Conservation (phyloP, 306 rosid genomes). For the Fagus crenata region DNA sequence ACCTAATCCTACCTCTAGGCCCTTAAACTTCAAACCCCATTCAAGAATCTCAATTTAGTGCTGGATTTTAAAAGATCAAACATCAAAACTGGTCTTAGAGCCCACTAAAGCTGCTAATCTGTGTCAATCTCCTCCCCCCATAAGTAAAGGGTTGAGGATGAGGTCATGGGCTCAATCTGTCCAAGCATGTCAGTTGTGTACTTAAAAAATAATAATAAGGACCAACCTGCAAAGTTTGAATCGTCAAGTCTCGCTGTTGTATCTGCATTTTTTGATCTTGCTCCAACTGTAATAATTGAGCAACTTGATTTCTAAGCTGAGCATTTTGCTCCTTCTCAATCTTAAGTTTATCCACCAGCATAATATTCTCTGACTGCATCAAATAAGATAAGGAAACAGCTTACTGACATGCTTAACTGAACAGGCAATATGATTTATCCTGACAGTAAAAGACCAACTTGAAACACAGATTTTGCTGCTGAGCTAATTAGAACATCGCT, state of each 20-base stretch:
- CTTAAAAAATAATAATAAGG: conserved; percentile 15
- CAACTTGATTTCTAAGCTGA: conserved; percentile 87
- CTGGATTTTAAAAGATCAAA: too few species aligned
- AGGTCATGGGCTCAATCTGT: neutral
- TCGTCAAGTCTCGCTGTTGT: conserved; percentile 71
- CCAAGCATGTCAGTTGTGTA: neutral
- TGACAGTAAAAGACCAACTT: conserved; percentile 18
- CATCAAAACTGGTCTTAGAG: too few species aligned
- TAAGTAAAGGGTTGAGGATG: neutral
- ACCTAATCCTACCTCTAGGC: too few species aligned
- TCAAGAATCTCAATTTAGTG: too few species aligned
- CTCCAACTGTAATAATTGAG: conserved; percentile 79
- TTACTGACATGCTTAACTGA: conserved; percentile 29
- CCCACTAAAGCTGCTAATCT: too few species aligned
- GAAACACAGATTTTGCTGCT: neutral
- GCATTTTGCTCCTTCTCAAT: conserved; percentile 85
- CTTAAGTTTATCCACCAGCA: conserved; percentile 71
- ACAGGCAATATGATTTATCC: conserved; percentile 21
- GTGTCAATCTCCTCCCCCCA: neutral
- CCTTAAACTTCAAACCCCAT: too few species aligned
- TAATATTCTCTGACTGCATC: conserved; percentile 80
- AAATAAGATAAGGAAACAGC: conserved; percentile 31
- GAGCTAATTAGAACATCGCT: neutral
- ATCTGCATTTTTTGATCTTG: conserved; percentile 82
- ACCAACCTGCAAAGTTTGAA: conserved; percentile 80